Conservation (phyloP, 2,329 filamentous ascomycete genomes). For the Chalara sp. region DNA sequence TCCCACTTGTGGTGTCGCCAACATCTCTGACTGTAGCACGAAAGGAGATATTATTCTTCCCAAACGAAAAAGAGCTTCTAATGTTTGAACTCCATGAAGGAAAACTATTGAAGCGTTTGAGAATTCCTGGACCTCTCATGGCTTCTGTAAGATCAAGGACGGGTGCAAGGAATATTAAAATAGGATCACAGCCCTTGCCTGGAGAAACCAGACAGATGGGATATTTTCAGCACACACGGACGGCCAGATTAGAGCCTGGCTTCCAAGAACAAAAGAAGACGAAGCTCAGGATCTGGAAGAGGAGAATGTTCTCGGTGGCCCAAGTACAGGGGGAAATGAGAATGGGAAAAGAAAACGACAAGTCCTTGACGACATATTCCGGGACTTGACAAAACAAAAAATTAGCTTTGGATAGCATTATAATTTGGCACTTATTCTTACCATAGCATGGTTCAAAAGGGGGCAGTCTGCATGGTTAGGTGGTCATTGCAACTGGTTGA, state of each 20-base stretch:
- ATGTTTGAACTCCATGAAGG: conserved; percentile 76
- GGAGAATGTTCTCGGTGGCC: conserved; percentile 23
- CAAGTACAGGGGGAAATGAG: conserved; percentile 42
- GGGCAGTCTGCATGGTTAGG: no score
- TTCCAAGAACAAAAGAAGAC: conserved; percentile 48
- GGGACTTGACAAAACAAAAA: conserved; percentile 64
- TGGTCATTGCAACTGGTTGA: no score
- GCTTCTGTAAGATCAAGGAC: conserved; percentile 40
- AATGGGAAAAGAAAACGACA: conserved; percentile 64
- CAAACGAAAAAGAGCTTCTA: conserved; percentile 75
- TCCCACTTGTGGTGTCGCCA: conserved; percentile 58
- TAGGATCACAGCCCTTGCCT: conserved; percentile 68
- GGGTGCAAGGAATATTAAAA: conserved; percentile 53
- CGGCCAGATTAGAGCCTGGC: conserved; percentile 77
- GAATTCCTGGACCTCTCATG: conserved; percentile 51
- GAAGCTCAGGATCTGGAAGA: conserved; percentile 43
- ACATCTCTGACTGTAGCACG: conserved; percentile 46
- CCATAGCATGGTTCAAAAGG: no score
- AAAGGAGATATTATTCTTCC: conserved; percentile 68
- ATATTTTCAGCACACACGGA: conserved; percentile 81
- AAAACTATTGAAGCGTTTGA: conserved; percentile 61
- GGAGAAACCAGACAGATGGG: conserved; percentile 58
- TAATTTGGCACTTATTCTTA: no score
- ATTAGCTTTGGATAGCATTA: conserved; percentile 48
- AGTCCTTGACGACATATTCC: conserved; percentile 73